Conservation (phyloP, 345 rosid species). For the Abelmoschus esculentus region DNA sequence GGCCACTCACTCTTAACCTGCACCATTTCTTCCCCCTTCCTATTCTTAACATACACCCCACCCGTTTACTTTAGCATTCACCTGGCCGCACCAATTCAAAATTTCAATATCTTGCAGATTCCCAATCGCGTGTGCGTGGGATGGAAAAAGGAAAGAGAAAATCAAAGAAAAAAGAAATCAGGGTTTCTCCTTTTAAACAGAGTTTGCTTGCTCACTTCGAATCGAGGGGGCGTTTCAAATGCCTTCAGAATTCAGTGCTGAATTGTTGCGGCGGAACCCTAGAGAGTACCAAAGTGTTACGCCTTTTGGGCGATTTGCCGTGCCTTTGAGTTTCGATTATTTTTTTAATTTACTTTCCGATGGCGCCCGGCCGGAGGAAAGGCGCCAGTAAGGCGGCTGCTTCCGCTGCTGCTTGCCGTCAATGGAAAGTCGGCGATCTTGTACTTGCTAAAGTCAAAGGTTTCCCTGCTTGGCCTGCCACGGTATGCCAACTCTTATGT, state of each 20-base stretch:
- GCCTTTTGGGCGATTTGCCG: constrained; percentile 28
- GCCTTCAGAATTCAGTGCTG: constrained; percentile 37
- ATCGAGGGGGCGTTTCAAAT: constrained; percentile 37
- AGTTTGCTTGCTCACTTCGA: constrained; percentile 13
- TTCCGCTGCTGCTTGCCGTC: constrained; percentile 72
- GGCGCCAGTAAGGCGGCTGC: constrained; percentile 67
- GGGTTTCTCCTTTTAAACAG: constrained; percentile 18
- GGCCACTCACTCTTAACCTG: not conserved
- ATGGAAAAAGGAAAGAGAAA: not conserved
- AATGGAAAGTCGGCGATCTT: constrained; percentile 96
- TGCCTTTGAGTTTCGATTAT: constrained; percentile 10
- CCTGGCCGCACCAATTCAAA: no score
- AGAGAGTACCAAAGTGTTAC: constrained; percentile 29
- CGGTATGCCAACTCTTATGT: constrained; percentile 32
- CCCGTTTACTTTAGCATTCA: constrained; percentile 31
- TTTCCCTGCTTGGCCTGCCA: constrained; percentile 98
- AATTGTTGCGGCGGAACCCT: constrained; percentile 37
- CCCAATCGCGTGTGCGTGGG: not conserved
- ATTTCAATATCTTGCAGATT: not conserved
- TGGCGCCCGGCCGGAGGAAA: constrained; percentile 83
- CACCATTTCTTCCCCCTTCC: not conserved
- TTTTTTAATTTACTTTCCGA: constrained; percentile 24
- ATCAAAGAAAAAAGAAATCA: not conserved
- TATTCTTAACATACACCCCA: constrained; percentile 17
- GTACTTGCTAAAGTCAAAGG: constrained; percentile 96